Conservation (phyloP, 2,329 filamentous ascomycete species). For the Aureobasidium pullulans region DNA sequence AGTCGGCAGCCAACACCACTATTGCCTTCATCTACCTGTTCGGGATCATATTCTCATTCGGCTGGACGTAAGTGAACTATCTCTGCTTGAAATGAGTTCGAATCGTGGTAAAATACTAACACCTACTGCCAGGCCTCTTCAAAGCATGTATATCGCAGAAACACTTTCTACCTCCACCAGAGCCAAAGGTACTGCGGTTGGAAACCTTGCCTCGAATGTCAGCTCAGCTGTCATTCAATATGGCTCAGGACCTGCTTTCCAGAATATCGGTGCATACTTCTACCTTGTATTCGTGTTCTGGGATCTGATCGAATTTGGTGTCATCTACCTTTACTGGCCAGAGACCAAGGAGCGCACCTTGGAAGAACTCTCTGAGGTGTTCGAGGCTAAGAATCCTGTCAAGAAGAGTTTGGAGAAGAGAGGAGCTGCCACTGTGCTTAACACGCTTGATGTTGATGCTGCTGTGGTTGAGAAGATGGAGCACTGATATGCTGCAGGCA, state of each 20-base stretch:
- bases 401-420: constrained; percentile 22
- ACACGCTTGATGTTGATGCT: constrained; percentile 3
- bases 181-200: constrained; percentile 37
- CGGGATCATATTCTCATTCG: constrained; percentile 28
- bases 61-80: constrained; percentile 16
- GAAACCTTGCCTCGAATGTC: constrained; percentile 29
- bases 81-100: no score
- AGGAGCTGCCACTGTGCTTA: constrained; percentile 5
- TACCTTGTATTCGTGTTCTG: constrained; percentile 26
- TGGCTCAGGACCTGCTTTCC: constrained; percentile 18
- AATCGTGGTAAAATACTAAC: not conserved
- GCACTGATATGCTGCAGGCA: not conserved
- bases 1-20: constrained; percentile 12
- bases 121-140: constrained; percentile 17
- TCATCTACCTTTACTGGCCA: constrained; percentile 31
- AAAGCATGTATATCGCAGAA: constrained; percentile 28
- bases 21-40: constrained; percentile 29
- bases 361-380: constrained; percentile 40
- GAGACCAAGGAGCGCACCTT: constrained; percentile 38
- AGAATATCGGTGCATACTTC: constrained; percentile 22
- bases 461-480: constrained; percentile 7
- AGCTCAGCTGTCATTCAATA: constrained; percentile 31
- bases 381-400: constrained; percentile 33
- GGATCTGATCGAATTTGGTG: constrained; percentile 25
- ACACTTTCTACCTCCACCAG: constrained; percentile 16